Conservation (phyloP, 2,329 filamentous ascomycete genomes). For the Amphichorda felina region DNA sequence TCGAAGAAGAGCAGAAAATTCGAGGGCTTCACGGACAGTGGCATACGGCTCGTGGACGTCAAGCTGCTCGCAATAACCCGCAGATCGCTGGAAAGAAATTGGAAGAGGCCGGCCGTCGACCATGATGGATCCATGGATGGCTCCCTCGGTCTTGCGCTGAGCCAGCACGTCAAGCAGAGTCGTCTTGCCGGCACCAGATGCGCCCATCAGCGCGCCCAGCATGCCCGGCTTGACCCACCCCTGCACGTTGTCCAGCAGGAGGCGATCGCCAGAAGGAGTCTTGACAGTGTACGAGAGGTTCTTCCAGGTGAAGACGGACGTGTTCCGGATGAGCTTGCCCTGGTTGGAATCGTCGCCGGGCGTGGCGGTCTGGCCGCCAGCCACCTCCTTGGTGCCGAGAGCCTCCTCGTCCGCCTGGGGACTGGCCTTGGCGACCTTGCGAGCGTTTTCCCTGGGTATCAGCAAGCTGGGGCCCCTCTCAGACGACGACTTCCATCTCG, state of each 20-base stretch:
- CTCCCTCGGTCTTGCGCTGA: slow-evolving; percentile 44
- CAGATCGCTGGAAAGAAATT: slow-evolving; percentile 43
- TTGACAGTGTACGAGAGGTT: slow-evolving; percentile 59
- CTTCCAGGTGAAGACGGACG: slow-evolving; percentile 63
- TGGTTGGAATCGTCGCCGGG: slow-evolving; percentile 5
- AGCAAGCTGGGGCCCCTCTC: slow-evolving; percentile 43
- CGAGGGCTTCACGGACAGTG: slow-evolving; percentile 66
- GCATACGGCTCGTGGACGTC: slow-evolving; percentile 64
- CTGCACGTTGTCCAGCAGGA: slow-evolving; percentile 66
- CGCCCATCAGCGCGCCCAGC: slow-evolving; percentile 65
- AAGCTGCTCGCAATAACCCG: slow-evolving; percentile 72
- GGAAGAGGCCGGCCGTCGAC: slow-evolving; percentile 47
- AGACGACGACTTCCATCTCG: slow-evolving; percentile 45
- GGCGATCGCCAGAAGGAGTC: slow-evolving; percentile 46
- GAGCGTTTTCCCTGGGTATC: slow-evolving; percentile 48
- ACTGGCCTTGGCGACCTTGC: slow-evolving; percentile 18
- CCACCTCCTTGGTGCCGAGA: background rate
- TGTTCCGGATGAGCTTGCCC: slow-evolving; percentile 44
- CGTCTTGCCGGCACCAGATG: slow-evolving; percentile 34
- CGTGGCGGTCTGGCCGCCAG: slow-evolving; percentile 4
- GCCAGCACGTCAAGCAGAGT: slow-evolving; percentile 29
- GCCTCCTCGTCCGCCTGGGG: slow-evolving; percentile 38
- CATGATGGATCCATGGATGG: slow-evolving; percentile 54
- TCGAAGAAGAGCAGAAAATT: slow-evolving; percentile 62
- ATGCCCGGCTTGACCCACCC: slow-evolving; percentile 89